phyloP scores from a whole-genome alignment of 306 rosid genomes.

The Pueraria montana region DNA sequence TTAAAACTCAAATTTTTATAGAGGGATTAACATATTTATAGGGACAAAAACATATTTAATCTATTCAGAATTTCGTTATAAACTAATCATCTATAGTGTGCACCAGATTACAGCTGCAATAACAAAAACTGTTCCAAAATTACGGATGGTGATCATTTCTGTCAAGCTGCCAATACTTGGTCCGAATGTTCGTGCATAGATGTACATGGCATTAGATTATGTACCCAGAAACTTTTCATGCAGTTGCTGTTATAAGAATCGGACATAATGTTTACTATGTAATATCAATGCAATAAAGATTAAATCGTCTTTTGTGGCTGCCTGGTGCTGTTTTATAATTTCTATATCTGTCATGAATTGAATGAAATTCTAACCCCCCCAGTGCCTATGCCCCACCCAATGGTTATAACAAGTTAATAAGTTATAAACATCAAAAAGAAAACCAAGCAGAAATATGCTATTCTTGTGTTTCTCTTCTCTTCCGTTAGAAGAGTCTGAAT shows the following conservation, averaged over 20 bases:
- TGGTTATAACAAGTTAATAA: not conserved
- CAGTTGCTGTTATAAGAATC: slow-evolving; percentile 29
- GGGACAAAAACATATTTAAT: not conserved
- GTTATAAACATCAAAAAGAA: not conserved
- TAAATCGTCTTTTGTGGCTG: slow-evolving; percentile 8
- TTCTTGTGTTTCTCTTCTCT: not conserved
- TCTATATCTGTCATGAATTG: slow-evolving; percentile 1
- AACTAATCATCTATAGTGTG: slow-evolving; percentile 16
- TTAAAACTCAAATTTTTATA: not conserved
- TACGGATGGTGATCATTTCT: slow-evolving; percentile 28
- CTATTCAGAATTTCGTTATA: not conserved
- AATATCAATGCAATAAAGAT: slow-evolving; percentile 52
- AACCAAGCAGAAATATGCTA: not conserved
- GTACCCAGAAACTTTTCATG: slow-evolving; percentile 28
- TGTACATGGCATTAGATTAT: slow-evolving; percentile 47
- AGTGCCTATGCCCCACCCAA: not conserved
- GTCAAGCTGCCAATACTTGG: slow-evolving; percentile 44
- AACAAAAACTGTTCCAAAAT: slow-evolving; percentile 40
- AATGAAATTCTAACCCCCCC: not conserved
- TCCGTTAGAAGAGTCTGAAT: not conserved
- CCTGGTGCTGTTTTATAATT: slow-evolving; percentile 25
- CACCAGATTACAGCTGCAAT: slow-evolving; percentile 68
- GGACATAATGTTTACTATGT: slow-evolving; percentile 45
- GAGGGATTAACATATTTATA: not conserved
- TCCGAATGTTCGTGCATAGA: slow-evolving; percentile 27